Conservation (phyloP, 306 rosid species). For the Citrullus mucosospermus region DNA sequence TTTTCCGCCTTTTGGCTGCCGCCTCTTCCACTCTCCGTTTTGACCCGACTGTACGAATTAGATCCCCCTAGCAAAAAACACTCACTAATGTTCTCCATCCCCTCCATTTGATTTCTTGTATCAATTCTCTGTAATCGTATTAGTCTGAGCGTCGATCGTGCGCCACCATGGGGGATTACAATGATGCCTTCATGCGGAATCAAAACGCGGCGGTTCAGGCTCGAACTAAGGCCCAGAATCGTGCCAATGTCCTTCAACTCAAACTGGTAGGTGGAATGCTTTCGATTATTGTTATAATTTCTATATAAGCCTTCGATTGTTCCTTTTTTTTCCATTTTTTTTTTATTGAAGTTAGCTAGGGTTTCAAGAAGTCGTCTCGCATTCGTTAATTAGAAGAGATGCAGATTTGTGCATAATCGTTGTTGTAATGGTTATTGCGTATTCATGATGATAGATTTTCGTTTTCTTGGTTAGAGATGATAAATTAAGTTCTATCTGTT, state of each 20-base stretch:
- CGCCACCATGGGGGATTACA: constrained; percentile 67
- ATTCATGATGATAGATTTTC: background rate
- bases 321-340: background rate
- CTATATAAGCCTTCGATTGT: background rate
- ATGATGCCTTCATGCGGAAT: constrained; percentile 85
- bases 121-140: background rate
- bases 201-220: constrained; percentile 99
- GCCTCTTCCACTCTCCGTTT: constrained; percentile 2
- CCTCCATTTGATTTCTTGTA: constrained; percentile 1
- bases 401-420: background rate
- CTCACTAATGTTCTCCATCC: constrained; percentile 1
- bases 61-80: constrained; percentile 17
- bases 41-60: constrained; percentile 14
- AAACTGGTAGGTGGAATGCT: constrained; percentile 47
- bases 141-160: constrained; percentile 10
- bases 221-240: constrained; percentile 94
- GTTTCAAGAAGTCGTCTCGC: background rate
- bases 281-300: background rate
- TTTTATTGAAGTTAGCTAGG: constrained; percentile 16
- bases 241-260: constrained; percentile 94
- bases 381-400: background rate
- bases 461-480: background rate
- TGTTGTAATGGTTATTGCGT: background rate
- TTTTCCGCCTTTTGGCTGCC: background rate
- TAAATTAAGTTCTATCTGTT: background rate